These are phyloP conservation scores for Bruguiera gymnorhiza DNA, from an alignment of 345 rosid species.

Conservation along the genomic window DNA sequence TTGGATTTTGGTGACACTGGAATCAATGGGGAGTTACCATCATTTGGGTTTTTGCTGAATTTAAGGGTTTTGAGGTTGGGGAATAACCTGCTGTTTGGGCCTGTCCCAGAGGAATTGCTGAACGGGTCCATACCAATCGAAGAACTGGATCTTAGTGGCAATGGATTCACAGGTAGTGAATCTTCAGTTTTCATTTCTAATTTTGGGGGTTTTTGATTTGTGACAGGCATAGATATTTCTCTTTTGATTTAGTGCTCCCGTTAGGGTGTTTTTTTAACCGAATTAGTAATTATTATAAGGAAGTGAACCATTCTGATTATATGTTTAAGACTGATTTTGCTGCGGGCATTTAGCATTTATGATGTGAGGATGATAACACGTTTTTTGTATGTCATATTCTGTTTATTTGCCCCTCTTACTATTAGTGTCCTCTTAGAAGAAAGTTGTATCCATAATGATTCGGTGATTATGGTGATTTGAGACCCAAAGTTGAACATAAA, in stretches of 20 bases:
- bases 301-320: background rate
- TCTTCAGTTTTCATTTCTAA: constrained; percentile 9
- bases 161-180: constrained; percentile 73
- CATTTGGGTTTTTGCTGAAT: constrained; percentile 50
- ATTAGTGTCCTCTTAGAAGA: no score
- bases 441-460: no score
- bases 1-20: constrained; percentile 54
- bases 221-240: background rate
- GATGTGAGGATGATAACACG: background rate
- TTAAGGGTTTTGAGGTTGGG: constrained; percentile 58
- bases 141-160: constrained; percentile 86
- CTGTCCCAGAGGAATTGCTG: constrained; percentile 57
- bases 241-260: background rate
- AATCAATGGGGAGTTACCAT: constrained; percentile 64
- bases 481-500: no score
- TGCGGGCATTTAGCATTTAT: constrained; percentile 15
- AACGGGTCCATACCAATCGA: constrained; percentile 48
- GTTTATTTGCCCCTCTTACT: no score
- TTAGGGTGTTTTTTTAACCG: constrained; percentile 1
- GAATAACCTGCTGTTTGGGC: constrained; percentile 60
- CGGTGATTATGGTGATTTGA: no score
- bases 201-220: background rate
- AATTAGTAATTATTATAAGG: background rate
- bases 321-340: background rate
- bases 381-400: no score